Evolutionary conservation across 192 early-diverging fungal species (phyloP), one percentile per base, ranked within the genome.

Genomic region (Coemansia sp.): DNA sequence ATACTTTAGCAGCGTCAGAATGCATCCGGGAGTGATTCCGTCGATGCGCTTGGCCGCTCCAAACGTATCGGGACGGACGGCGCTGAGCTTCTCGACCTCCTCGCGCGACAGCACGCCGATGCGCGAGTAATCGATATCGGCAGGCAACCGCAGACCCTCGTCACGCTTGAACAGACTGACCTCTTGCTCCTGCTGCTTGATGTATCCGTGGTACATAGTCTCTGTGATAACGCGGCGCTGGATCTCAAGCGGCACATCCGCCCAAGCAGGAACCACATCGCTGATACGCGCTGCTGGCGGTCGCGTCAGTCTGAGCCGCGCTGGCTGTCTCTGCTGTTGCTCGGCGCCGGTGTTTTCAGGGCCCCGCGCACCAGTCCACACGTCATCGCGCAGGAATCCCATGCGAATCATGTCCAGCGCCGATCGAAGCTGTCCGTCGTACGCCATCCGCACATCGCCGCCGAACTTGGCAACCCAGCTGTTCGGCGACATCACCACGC

Each of bases 31-130:
- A 39, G 92, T 93, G 74, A 93, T 89, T 4, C 92, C 92, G 58
- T 89, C 90, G 57, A 93, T 88, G 43, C 92, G 81, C 77, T 91
- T 91, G 22, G 89, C 92, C 8, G 90, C 92, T 43, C 92, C 73
- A 26, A 74, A 63, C 26, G 82, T 76, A 54, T 76, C 77, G 49
- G 82, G 82, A 12, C 75, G 77, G 19, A 76, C 65, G 32, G 63
- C 22, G 46, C 58, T 63, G 26, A 84, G 76, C 63, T 56, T 67
- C 21, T 84, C 83, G 26, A 80, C 63, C 46, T 84, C 83, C 64
- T 84, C 83, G 68, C 72, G 78, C 49, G 78, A 77, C 21, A 81
- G 65, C 22, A 69, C 67, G 65, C 63, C 47, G 69, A 82, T 73
- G 13, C 43, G 51, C 12, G 82, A 65, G 68, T 91, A 93, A 72